Evolutionary conservation across 805 yeast species (phyloP), one percentile per base, ranked within the genome.

Genomic region (Wickerhamomyces bisporus): DNA sequence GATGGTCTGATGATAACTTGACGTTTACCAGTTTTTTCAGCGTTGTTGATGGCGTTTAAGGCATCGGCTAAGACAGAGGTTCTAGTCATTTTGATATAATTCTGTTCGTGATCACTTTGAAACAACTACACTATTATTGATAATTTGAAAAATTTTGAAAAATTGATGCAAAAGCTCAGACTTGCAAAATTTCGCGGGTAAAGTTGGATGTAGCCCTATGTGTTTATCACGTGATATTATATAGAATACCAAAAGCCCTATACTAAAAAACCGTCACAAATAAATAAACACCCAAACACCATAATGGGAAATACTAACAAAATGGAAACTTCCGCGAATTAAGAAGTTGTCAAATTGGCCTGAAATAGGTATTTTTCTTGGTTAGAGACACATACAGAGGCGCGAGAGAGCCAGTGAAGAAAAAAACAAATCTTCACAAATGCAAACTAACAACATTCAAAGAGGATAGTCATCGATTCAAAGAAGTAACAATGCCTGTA

Each of bases 21-120:
- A 77, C 97, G 86, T 81, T 89, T 89, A 74, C 97, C 97, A 74
- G 96, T 82, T 77, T 88, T 89, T 77, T 89, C 96, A 75, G 97
- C 97, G 74, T 89, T 89, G 93, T 88, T 87, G 75, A 89, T 89
- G 63, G 96, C 82, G 76, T 89, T 89, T 64, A 89, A 83, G 68
- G 97, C 97, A 77, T 89, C 97, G 68, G 96, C 96, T 71, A 89
- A 85, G 72, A 86, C 97, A 62, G 97, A 89, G 58, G 96, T 79
- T 79, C 97, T 89, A 71, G 96, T 86, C 97, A 89, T 88, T 67
- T 65, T 77, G 34, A 25, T 24, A 25, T 35, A 30, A n/a, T 12
- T 30, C 15, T 30, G 32, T 19, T 30, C 23, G n/a, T n/a, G n/a
- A n/a, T n/a, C n/a, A n/a, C n/a, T 18, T 29, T 18, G 4, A 9